A percentile compares a stretch with the other conserved stretches of the same genome.
These are phyloP conservation scores for Apiotrichum sp. DNA, from an alignment of 1,284 basidiomycete genomes.

Conservation along the genomic window DNA sequence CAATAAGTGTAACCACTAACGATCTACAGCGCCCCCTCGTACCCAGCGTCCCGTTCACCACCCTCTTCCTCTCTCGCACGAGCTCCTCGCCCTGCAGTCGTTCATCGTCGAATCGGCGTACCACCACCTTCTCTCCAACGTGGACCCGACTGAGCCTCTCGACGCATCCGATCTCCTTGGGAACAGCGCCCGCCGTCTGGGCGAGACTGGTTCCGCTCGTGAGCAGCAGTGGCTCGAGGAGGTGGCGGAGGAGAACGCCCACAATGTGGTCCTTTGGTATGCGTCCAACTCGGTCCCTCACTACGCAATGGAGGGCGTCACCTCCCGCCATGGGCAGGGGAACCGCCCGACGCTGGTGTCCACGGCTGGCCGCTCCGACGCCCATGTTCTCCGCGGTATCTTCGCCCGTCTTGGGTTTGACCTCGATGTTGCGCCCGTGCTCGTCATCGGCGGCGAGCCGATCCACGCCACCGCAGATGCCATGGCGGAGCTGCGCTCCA, in stretches of 20 bases:
- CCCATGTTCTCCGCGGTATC: slow-evolving; percentile 19
- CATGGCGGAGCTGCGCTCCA: slow-evolving; percentile 22
- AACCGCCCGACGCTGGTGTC: slow-evolving; percentile 26
- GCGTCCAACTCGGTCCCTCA: slow-evolving; percentile 18
- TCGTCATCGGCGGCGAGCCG: slow-evolving; percentile 33
- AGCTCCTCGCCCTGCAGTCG: slow-evolving; percentile 44
- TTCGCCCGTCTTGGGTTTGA: slow-evolving; percentile 25
- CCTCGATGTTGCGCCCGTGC: slow-evolving; percentile 20
- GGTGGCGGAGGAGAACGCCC: slow-evolving; percentile 24
- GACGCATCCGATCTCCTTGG: slow-evolving; percentile 39
- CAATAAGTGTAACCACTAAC: not conserved
- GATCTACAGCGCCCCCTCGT: slow-evolving; percentile 9
- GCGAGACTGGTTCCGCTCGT: slow-evolving; percentile 14
- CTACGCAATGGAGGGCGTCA: slow-evolving; percentile 27
- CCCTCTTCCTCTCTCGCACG: slow-evolving; percentile 36
- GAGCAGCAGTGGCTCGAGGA: slow-evolving; percentile 29
- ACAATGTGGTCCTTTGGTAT: slow-evolving; percentile 39
- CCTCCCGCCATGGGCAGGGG: slow-evolving; percentile 21
- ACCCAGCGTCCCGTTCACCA: slow-evolving; percentile 23
- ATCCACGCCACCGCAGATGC: slow-evolving; percentile 19
- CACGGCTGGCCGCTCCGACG: slow-evolving; percentile 24
- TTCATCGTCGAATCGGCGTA: slow-evolving; percentile 36
- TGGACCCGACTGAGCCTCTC: slow-evolving; percentile 32
- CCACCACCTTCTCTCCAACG: slow-evolving; percentile 28
- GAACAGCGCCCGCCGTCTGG: slow-evolving; percentile 21